phyloP scores from a whole-genome alignment of 352 stramenopile genomes.

The Pythium dissimile region DNA sequence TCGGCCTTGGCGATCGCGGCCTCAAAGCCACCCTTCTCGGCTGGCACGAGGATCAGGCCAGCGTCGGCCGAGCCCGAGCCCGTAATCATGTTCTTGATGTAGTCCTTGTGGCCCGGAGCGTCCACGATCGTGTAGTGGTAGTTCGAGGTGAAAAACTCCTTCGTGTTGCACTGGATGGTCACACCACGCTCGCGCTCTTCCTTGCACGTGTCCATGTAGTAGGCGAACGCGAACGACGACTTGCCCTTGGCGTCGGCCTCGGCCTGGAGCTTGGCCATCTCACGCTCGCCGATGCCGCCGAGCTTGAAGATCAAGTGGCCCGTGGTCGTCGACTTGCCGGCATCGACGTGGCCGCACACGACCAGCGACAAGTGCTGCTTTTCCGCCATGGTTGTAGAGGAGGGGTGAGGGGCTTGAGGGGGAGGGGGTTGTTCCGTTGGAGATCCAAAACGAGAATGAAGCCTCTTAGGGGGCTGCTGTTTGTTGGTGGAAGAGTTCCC shows the following conservation, averaged over 20 bases:
- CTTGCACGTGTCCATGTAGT: slow-evolving; percentile 98
- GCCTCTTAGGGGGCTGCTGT: neutral
- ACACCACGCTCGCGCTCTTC: slow-evolving; percentile 97
- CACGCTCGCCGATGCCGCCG: slow-evolving; percentile 97
- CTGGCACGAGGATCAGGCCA: slow-evolving; percentile 90
- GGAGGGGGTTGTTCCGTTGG: slow-evolving; percentile 5
- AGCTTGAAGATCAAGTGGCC: slow-evolving; percentile 99
- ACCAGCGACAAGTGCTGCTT: slow-evolving; percentile 80
- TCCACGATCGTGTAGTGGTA: slow-evolving; percentile 98
- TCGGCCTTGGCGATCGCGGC: slow-evolving; percentile 88
- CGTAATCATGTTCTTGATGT: slow-evolving; percentile 99
- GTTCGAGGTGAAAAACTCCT: slow-evolving; percentile 93
- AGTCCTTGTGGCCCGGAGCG: slow-evolving; percentile 96
- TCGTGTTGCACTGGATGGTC: slow-evolving; percentile 95
- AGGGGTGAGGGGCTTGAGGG: neutral
- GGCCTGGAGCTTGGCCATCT: slow-evolving; percentile 98
- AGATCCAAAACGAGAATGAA: slow-evolving; percentile 18
- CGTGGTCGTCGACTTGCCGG: slow-evolving; percentile 98
- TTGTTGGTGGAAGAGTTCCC: neutral
- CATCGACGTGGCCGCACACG: slow-evolving; percentile 95
- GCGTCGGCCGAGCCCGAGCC: slow-evolving; percentile 97
- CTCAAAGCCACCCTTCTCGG: slow-evolving; percentile 89
- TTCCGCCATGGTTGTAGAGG: slow-evolving; percentile 10
- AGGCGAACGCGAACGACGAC: slow-evolving; percentile 98
- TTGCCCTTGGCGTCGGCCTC: slow-evolving; percentile 94